These are phyloP conservation scores for Claviceps maximensis DNA, from an alignment of 2,329 filamentous ascomycete species.

Conservation along the genomic window DNA sequence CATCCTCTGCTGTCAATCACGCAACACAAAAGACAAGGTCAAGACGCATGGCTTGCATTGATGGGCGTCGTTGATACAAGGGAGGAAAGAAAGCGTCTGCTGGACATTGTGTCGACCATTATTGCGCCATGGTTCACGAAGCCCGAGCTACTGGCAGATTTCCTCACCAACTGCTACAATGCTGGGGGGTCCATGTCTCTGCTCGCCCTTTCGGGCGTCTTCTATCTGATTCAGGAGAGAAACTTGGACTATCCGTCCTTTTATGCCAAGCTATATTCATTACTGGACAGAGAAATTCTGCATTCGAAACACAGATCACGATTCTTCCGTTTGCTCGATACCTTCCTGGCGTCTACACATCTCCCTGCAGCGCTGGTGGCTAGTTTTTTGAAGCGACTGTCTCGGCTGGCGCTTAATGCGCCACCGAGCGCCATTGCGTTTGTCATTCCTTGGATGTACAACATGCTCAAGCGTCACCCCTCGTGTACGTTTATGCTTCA, in stretches of 20 bases:
- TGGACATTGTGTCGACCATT: conserved; percentile 60
- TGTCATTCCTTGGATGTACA: conserved; percentile 89
- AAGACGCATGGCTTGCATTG: conserved; percentile 75
- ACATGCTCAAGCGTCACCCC: conserved; percentile 80
- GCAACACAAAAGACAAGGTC: conserved; percentile 65
- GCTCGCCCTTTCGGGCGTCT: conserved; percentile 80
- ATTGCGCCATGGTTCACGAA: conserved; percentile 85
- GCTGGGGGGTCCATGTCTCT: conserved; percentile 75
- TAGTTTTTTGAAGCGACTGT: conserved; percentile 90
- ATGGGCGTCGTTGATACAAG: conserved; percentile 54
- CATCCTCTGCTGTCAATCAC: conserved; percentile 51
- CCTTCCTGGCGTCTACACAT: conserved; percentile 83
- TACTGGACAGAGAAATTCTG: conserved; percentile 72
- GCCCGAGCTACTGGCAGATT: conserved; percentile 86
- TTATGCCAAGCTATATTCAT: conserved; percentile 84
- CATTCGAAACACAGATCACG: conserved; percentile 90
- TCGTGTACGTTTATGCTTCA: conserved; percentile 95
- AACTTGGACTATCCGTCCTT: conserved; percentile 95
- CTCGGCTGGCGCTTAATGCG: conserved; percentile 70
- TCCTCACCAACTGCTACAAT: conserved; percentile 88
- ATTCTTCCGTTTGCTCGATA: conserved; percentile 86
- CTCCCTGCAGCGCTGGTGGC: conserved; percentile 81
- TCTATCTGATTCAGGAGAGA: conserved; percentile 83
- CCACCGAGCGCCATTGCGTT: conserved; percentile 82
- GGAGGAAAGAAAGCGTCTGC: conserved; percentile 64